Evolutionary conservation across 352 stramenopile genomes (phyloP).

Genomic region (Pilasporangium apinafurcum): DNA sequence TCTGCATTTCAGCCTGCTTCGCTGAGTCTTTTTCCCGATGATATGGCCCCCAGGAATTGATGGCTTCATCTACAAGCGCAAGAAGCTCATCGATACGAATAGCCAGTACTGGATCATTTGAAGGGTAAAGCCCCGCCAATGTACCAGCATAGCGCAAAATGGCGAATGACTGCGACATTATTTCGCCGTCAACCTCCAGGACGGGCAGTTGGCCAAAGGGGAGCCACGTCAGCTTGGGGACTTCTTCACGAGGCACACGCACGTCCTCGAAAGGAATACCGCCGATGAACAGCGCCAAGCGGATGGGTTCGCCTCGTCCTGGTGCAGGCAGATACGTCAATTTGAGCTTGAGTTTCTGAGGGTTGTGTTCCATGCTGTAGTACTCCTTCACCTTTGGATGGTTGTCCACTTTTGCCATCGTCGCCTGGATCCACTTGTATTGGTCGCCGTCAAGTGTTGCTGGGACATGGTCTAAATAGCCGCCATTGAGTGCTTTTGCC

Average conservation of each 20-base stretch:
- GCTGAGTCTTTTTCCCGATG: not conserved
- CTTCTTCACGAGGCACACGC: conserved; percentile 22
- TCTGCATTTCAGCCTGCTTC: conserved; percentile 7
- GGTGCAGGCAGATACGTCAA: conserved; percentile 56
- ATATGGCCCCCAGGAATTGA: not conserved
- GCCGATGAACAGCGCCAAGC: conserved; percentile 54
- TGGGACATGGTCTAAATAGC: conserved; percentile 31
- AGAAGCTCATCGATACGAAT: conserved; percentile 35
- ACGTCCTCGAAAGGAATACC: conserved; percentile 56
- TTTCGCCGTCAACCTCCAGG: conserved; percentile 16
- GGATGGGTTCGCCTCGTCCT: conserved; percentile 39
- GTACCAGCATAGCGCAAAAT: conserved; percentile 61
- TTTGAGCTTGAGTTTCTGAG: too few relatives aligned
- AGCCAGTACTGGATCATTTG: conserved; percentile 13
- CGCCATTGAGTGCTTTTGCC: conserved; percentile 14
- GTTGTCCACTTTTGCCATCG: conserved; percentile 17
- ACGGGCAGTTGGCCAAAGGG: conserved; percentile 30
- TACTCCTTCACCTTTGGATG: conserved; percentile 23
- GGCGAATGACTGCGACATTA: conserved; percentile 10
- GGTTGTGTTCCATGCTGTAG: conserved; percentile 6
- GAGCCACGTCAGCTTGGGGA: conserved; percentile 20
- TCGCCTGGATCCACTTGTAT: conserved; percentile 18
- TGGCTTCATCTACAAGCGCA: conserved; percentile 27
- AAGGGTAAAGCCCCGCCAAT: conserved; percentile 30
- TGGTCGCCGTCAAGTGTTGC: conserved; percentile 15